Evolutionary conservation across 495 filamentous ascomycete species (phyloP).

Genomic region (Rhypophila decipiens): DNA sequence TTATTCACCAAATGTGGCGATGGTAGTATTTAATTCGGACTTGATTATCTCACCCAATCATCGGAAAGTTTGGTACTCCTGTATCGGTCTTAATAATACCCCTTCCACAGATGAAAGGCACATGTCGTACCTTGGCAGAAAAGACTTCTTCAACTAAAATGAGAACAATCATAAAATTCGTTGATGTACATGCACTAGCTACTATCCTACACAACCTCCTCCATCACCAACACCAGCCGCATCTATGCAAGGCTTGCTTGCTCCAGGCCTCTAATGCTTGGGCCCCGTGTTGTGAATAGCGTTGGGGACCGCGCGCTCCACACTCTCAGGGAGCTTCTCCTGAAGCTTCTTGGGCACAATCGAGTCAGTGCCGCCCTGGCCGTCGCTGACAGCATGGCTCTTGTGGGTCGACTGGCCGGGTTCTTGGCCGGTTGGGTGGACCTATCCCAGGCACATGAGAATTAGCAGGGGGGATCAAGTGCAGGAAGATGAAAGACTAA

Average conservation of each 20-base stretch:
- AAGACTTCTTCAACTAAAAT: no score
- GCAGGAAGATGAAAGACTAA: neutral
- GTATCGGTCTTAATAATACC: no score
- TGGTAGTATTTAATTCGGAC: no score
- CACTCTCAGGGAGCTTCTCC: constrained; percentile 3
- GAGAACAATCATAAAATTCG: no score
- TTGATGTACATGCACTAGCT: neutral
- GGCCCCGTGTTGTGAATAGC: constrained; percentile 1
- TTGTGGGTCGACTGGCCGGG: constrained; percentile 5
- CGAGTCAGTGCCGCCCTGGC: constrained; percentile 5
- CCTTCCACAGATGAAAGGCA: no score
- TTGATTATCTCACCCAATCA: no score
- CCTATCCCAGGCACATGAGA: neutral
- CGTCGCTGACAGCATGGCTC: constrained; percentile 1
- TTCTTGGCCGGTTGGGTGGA: constrained; percentile 2
- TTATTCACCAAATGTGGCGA: no score
- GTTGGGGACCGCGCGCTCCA: constrained; percentile 2
- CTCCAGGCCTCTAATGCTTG: neutral
- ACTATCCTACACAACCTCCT: neutral
- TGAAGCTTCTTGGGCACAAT: constrained; percentile 7
- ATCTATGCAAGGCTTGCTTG: neutral
- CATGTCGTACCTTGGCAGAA: no score
- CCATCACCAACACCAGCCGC: neutral
- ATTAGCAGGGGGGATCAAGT: neutral
- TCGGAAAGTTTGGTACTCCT: no score